Percentiles rank a stretch among this genome's conserved stretches.
phyloP scores from a whole-genome alignment of 2,329 filamentous ascomycete genomes.

The Coniochaeta ligniaria region DNA sequence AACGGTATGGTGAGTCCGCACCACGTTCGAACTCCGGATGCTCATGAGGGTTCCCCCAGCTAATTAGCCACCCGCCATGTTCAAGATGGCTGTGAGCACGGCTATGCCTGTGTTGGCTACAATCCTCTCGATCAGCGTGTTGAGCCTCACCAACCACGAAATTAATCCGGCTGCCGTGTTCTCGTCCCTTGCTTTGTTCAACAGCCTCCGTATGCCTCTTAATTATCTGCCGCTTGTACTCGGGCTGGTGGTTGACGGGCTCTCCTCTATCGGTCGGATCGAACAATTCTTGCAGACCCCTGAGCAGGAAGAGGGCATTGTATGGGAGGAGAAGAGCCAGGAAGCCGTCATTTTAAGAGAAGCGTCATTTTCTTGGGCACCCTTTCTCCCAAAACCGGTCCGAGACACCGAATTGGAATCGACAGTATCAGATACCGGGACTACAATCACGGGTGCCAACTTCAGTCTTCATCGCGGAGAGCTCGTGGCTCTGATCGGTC shows the following conservation, averaged over 20 bases:
- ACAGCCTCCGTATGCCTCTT: constrained; percentile 80
- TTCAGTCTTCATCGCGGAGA: constrained; percentile 67
- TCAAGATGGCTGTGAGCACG: constrained; percentile 74
- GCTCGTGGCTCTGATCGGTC: constrained; percentile 74
- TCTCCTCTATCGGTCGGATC: constrained; percentile 75
- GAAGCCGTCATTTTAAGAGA: constrained; percentile 64
- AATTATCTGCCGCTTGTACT: constrained; percentile 85
- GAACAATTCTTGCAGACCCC: constrained; percentile 83
- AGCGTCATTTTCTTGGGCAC: constrained; percentile 85
- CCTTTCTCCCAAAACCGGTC: constrained; percentile 49
- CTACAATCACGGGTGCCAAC: constrained; percentile 42
- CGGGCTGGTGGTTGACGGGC: constrained; percentile 83
- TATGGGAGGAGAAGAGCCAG: constrained; percentile 46
- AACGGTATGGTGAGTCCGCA: no score
- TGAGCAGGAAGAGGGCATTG: constrained; percentile 68
- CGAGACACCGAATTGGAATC: constrained; percentile 45
- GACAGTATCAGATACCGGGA: no score
- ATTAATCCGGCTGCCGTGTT: constrained; percentile 76
- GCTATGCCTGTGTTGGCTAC: constrained; percentile 89
- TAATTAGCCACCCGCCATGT: no score
- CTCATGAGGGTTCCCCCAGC: no score
- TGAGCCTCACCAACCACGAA: constrained; percentile 56
- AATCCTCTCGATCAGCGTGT: constrained; percentile 90
- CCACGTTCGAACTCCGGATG: no score
- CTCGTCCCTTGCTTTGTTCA: constrained; percentile 90